Conservation (phyloP, 2,329 filamentous ascomycete species). For the Claviceps humidiphila region DNA sequence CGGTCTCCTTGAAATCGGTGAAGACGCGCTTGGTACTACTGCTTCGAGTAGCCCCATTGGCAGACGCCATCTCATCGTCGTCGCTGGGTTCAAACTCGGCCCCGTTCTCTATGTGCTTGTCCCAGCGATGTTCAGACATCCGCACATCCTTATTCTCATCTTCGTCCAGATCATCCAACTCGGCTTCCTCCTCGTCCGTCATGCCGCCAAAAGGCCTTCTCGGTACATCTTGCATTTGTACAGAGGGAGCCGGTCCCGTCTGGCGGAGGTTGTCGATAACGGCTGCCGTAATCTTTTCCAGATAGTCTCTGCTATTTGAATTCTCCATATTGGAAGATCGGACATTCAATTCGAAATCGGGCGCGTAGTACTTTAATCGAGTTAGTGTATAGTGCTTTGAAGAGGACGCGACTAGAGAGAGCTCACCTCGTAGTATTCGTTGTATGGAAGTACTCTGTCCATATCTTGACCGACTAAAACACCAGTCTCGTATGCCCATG, state of each 20-base stretch:
- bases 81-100: slow-evolving; percentile 82
- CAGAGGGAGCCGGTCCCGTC: slow-evolving; percentile 74
- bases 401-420: not conserved
- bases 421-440: slow-evolving; percentile 77
- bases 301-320: slow-evolving; percentile 69
- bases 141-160: slow-evolving; percentile 77
- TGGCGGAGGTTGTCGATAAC: slow-evolving; percentile 80
- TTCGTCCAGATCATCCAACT: slow-evolving; percentile 59
- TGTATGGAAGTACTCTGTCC: slow-evolving; percentile 75
- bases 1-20: slow-evolving; percentile 34
- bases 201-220: slow-evolving; percentile 48
- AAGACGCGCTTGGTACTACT: slow-evolving; percentile 38
- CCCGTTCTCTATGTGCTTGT: slow-evolving; percentile 61
- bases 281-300: slow-evolving; percentile 68
- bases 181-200: slow-evolving; percentile 53
- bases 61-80: slow-evolving; percentile 65
- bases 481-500: slow-evolving; percentile 95
- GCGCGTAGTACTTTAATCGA: slow-evolving; percentile 68
- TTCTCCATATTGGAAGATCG: slow-evolving; percentile 83
- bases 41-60: slow-evolving; percentile 54
- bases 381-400: slow-evolving; percentile 10
- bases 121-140: slow-evolving; percentile 69
- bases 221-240: slow-evolving; percentile 74
- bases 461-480: slow-evolving; percentile 74
- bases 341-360: slow-evolving; percentile 83